These are phyloP conservation scores for Thelonectria discophora DNA, from an alignment of 2,329 filamentous ascomycete species.

Conservation along the genomic window DNA sequence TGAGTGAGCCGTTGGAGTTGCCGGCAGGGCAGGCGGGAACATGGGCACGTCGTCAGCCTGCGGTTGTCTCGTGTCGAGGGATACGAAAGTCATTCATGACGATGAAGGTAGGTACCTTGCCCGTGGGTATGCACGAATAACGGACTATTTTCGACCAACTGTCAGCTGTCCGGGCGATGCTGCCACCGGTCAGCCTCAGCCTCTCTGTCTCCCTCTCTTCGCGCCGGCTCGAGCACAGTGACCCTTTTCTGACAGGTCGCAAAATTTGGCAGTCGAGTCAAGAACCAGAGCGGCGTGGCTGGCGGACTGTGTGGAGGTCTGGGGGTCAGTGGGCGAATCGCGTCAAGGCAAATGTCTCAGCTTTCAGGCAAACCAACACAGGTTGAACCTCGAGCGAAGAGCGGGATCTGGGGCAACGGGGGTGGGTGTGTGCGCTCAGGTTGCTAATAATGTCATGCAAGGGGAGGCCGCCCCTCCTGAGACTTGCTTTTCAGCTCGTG, in stretches of 20 bases:
- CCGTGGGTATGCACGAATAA: not conserved
- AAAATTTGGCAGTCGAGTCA: constrained; percentile 13
- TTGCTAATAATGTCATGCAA: not conserved
- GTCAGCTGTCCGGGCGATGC: constrained; percentile 8
- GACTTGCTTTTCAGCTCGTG: constrained; percentile 10
- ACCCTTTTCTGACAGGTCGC: constrained; percentile 1
- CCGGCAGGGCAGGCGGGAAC: not conserved
- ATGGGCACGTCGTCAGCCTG: not conserved
- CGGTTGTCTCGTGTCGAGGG: constrained; percentile 2
- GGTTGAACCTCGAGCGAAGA: not conserved
- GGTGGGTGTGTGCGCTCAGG: not conserved
- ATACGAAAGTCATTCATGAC: constrained; percentile 1
- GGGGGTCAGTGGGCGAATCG: constrained; percentile 3
- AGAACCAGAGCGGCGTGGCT: constrained; percentile 10
- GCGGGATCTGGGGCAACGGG: not conserved
- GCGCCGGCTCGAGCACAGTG: not conserved
- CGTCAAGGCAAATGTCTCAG: constrained; percentile 20
- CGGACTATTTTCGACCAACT: not conserved
- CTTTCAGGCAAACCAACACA: constrained; percentile 18
- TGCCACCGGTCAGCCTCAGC: constrained; percentile 13
- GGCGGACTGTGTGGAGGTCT: not conserved
- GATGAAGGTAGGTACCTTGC: too few relatives aligned
- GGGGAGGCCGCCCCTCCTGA: not conserved
- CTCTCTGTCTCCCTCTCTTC: not conserved
- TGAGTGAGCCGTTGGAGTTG: not conserved